phyloP scores from a whole-genome alignment of 176 grass and related monocot species.

The Paspalum vaginatum region DNA sequence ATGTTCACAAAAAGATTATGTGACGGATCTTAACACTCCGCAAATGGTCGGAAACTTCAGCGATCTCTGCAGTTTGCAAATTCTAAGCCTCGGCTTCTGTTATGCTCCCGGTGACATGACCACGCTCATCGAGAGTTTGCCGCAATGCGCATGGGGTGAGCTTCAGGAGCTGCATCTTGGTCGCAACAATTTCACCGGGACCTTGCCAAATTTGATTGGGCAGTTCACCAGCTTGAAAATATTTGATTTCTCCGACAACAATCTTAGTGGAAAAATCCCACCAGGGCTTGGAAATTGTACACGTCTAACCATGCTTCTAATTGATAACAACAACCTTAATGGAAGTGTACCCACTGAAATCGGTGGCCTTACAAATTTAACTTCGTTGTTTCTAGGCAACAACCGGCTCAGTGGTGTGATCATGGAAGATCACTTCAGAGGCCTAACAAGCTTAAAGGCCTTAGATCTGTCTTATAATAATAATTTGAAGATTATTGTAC shows the following conservation, averaged over 20 bases:
- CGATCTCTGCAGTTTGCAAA: conserved; percentile 29
- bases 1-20: too few relatives aligned
- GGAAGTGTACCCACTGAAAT: neutral
- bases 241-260: neutral
- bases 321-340: neutral
- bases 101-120: too few relatives aligned
- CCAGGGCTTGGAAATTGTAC: neutral
- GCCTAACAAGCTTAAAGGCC: neutral
- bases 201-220: neutral
- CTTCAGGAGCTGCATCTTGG: neutral
- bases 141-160: neutral
- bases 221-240: neutral
- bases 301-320: neutral
- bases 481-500: neutral
- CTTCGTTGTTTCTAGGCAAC: neutral
- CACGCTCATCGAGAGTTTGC: neutral
- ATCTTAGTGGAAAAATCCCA: neutral
- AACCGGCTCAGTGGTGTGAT: neutral
- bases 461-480: neutral
- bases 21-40: too few relatives aligned
- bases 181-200: too few relatives aligned
- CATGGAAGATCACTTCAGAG: neutral
- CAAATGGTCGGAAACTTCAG: neutral
- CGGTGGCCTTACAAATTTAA: too few relatives aligned
- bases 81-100: neutral